phyloP scores from a whole-genome alignment of 257 asterid species.

The Catharanthus roseus region DNA sequence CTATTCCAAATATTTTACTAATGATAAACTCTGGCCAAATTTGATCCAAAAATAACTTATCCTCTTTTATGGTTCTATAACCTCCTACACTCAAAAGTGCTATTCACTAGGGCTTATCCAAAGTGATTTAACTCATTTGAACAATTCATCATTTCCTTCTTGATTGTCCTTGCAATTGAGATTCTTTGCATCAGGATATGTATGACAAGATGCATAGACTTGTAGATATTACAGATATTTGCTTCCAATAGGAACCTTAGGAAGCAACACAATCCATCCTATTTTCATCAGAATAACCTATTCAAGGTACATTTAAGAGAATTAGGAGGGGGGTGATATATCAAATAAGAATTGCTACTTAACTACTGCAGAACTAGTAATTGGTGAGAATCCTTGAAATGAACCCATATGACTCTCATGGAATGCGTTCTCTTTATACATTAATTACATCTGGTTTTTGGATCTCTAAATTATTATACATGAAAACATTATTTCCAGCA shows the following conservation, averaged over 20 bases:
- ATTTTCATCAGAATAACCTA: neutral
- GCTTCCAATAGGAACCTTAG: neutral
- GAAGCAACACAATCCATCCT: neutral
- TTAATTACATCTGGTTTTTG: neutral
- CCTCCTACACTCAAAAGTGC: neutral
- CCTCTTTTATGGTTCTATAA: neutral
- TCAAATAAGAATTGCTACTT: neutral
- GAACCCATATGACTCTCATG: conserved; percentile 37
- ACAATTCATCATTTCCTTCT: neutral
- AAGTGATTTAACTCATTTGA: neutral
- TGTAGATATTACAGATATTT: neutral
- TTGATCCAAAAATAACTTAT: neutral
- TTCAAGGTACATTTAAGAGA: neutral
- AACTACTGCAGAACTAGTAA: conserved; percentile 53
- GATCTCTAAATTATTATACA: neutral
- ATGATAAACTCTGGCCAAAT: neutral
- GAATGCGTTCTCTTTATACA: neutral
- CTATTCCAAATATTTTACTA: neutral
- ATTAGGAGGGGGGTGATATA: neutral
- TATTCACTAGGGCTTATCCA: neutral
- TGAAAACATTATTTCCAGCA: too few relatives aligned
- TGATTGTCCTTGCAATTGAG: neutral
- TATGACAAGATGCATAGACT: neutral
- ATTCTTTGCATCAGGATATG: neutral
- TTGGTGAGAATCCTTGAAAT: conserved; percentile 63